phyloP scores from a whole-genome alignment of 768 basidiomycete genomes.

The Russula compacta region DNA sequence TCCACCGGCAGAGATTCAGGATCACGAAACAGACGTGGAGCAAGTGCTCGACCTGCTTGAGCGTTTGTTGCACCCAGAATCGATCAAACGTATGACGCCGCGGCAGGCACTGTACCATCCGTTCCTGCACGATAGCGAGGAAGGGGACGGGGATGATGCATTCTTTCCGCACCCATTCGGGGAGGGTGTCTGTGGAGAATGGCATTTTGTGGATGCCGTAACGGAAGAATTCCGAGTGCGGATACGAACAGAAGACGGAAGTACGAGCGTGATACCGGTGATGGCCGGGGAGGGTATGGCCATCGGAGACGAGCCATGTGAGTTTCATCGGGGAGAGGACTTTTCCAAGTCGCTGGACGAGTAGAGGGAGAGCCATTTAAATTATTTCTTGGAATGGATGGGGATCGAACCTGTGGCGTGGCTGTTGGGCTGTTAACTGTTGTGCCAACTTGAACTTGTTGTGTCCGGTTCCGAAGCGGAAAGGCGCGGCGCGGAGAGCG shows the following conservation, averaged over 20 bases:
- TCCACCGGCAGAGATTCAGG: conserved; percentile 28
- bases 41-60: conserved; percentile 69
- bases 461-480: background rate
- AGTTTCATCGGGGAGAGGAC: conserved; percentile 23
- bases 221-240: conserved; percentile 47
- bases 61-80: conserved; percentile 65
- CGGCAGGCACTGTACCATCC: conserved; percentile 66
- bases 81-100: conserved; percentile 70
- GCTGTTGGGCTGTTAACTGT: background rate
- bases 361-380: background rate
- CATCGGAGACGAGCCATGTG: conserved; percentile 28
- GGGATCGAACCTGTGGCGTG: background rate
- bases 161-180: conserved; percentile 62
- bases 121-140: conserved; percentile 49
- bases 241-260: conserved; percentile 26
- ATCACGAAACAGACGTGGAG: conserved; percentile 48
- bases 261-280: conserved; percentile 18
- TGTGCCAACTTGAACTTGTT: background rate
- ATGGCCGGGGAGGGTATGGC: conserved; percentile 28
- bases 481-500: too few species aligned
- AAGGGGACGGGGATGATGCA: conserved; percentile 60
- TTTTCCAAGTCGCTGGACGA: background rate
- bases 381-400: background rate
- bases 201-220: conserved; percentile 53
- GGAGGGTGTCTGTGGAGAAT: conserved; percentile 53